Evolutionary conservation across 2,329 filamentous ascomycete genomes (phyloP), one percentile per base, ranked within the genome.

Genomic region (Tothia fuscella): DNA sequence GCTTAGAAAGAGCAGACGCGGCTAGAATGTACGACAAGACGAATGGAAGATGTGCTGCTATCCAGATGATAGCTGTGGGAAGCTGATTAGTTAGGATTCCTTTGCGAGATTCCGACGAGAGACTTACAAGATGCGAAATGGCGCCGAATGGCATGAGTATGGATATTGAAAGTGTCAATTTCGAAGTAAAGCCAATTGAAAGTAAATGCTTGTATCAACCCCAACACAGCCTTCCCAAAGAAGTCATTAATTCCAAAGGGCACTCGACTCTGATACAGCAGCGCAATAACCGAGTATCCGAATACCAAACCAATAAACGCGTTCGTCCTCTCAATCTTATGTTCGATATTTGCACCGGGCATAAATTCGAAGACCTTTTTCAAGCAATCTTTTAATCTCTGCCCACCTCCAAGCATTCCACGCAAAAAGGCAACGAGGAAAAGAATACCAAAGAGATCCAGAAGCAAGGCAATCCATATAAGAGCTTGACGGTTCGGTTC

Each of bases 131-230:
- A 60, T 16, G 55, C 38, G 2, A 63, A 59, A 28, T 66, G 64
- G 2, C 75, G 62, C 7, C 77, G 64, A 43, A 81, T 80, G 6
- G 77, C 76, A 56, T 80, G 77, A 0, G 68, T 56, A 36, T 70
- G 66, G 14, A 80, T 60, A 51, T 74, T 72, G 43, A 64, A 63
- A 13, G 61, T 66, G 53, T 79, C 76, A 26, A 80, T 65, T 51
- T 80, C 74, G 51, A 78, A 78, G 53, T 78, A 78, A 7, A 78
- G 63, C 72, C 73, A 76, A 50, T 77, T 76, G 50, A 76, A 74
- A 37, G 66, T 59, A 51, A 74, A 77, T 0, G 72, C 71, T 49
- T 76, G 73, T 3, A 73, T 58, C 1, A 78, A 57, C 0, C 73
- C 73, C 10, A 78, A 55, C 2, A 76, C 62, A 1, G 75, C 75